These are phyloP conservation scores for Abrus pulchellus DNA, from an alignment of 306 rosid genomes.

Conservation along the genomic window DNA sequence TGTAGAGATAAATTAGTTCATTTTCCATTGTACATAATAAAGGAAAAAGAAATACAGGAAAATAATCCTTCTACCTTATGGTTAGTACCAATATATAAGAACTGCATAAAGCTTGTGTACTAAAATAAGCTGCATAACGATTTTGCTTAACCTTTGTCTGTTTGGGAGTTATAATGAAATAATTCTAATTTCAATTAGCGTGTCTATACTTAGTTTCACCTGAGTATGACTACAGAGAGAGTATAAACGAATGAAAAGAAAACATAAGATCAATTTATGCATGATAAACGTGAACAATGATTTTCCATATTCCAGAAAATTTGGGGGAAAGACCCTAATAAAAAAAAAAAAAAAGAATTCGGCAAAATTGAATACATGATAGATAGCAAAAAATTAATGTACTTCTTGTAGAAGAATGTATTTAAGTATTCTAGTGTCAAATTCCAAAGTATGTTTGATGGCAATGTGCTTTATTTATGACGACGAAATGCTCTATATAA, in stretches of 20 bases:
- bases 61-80: not conserved
- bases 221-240: not conserved
- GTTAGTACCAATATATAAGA: not conserved
- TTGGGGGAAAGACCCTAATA: not conserved
- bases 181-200: not conserved
- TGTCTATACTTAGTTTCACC: not conserved
- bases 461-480: too few species aligned
- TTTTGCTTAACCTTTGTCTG: not conserved
- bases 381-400: not conserved
- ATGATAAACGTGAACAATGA: not conserved
- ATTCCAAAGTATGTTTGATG: too few species aligned
- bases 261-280: not conserved
- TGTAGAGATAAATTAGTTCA: conserved; percentile 22
- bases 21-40: conserved; percentile 42
- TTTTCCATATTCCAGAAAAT: not conserved
- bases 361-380: not conserved
- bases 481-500: not conserved
- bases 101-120: not conserved
- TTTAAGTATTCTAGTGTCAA: not conserved
- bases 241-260: not conserved
- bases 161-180: not conserved
- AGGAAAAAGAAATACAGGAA: not conserved
- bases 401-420: not conserved
- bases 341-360: not conserved
- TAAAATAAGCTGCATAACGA: not conserved